A percentile compares a stretch with the other conserved stretches of the same genome.
phyloP scores from a whole-genome alignment of 1,284 basidiomycete genomes.

The Moesziomyces globuligerus region DNA sequence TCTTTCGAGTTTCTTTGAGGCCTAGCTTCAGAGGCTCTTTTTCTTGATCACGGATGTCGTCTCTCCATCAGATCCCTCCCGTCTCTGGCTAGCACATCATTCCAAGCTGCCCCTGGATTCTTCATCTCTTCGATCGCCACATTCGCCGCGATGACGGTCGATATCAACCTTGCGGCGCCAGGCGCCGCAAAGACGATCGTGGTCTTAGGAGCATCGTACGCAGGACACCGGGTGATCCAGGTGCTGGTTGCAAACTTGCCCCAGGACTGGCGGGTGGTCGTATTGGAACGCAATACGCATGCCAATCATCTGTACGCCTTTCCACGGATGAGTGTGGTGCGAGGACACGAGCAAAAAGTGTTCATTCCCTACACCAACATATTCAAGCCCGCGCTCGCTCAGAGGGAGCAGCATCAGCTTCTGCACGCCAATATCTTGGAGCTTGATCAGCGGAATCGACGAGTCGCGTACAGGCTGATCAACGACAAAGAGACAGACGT shows the following conservation, averaged over 20 bases:
- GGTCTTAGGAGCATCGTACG: conserved; percentile 33
- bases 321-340: conserved; percentile 69
- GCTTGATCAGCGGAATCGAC: conserved; percentile 7
- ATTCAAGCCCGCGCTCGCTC: conserved; percentile 55
- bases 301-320: conserved; percentile 70
- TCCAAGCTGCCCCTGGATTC: not conserved
- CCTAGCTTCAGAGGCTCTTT: not conserved
- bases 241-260: conserved; percentile 74
- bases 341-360: conserved; percentile 69
- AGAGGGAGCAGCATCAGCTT: conserved; percentile 4
- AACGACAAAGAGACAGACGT: conserved; percentile 11
- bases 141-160: conserved; percentile 10
- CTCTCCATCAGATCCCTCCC: not conserved
- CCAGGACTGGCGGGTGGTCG: conserved; percentile 74
- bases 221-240: conserved; percentile 72
- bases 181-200: conserved; percentile 12
- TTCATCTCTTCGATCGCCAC: not conserved
- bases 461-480: conserved; percentile 18
- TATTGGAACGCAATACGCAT: conserved; percentile 78
- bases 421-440: conserved; percentile 27
- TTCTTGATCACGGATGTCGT: not conserved
- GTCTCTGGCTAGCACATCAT: not conserved
- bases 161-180: not conserved
- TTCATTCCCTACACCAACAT: conserved; percentile 76
- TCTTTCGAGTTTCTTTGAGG: not conserved